Conservation (phyloP, 2,329 filamentous ascomycete genomes). For the Laburnicola sp. region DNA sequence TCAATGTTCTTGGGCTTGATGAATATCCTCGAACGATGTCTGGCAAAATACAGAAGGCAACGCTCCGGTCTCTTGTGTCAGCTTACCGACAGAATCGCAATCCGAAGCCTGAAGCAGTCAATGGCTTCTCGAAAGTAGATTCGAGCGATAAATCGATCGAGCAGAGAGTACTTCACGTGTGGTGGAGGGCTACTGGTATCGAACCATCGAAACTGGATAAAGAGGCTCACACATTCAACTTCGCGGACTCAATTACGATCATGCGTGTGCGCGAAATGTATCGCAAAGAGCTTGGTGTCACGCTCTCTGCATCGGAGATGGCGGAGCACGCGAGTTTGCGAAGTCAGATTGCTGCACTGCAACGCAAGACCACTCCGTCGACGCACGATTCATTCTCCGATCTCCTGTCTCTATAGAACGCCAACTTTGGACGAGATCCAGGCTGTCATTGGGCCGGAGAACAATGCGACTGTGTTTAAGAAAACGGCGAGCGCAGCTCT, state of each 20-base stretch:
- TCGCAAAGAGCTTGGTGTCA: constrained; percentile 7
- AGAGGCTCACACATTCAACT: constrained; percentile 2
- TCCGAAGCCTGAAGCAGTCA: not conserved
- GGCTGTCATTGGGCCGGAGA: not conserved
- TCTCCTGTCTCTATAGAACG: not conserved
- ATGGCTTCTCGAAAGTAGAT: not conserved
- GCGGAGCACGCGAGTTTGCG: not conserved
- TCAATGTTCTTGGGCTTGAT: not conserved
- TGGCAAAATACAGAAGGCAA: not conserved
- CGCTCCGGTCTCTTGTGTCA: constrained; percentile 1
- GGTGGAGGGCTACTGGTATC: constrained; percentile 6
- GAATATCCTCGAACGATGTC: constrained; percentile 4
- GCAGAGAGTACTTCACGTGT: constrained; percentile 2
- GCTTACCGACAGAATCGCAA: not conserved
- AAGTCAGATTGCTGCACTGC: not conserved
- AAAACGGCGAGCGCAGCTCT: not conserved
- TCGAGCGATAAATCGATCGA: not conserved
- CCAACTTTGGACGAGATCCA: constrained; percentile 1
- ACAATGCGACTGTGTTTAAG: constrained; percentile 1
- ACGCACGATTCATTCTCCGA: not conserved
- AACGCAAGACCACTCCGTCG: not conserved
- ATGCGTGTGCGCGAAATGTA: constrained; percentile 5
- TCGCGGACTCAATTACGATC: constrained; percentile 5
- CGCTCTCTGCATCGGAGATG: not conserved
- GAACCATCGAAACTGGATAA: constrained; percentile 3